Evolutionary conservation across 306 rosid genomes (phyloP).

Genomic region (Luffa aegyptiaca): DNA sequence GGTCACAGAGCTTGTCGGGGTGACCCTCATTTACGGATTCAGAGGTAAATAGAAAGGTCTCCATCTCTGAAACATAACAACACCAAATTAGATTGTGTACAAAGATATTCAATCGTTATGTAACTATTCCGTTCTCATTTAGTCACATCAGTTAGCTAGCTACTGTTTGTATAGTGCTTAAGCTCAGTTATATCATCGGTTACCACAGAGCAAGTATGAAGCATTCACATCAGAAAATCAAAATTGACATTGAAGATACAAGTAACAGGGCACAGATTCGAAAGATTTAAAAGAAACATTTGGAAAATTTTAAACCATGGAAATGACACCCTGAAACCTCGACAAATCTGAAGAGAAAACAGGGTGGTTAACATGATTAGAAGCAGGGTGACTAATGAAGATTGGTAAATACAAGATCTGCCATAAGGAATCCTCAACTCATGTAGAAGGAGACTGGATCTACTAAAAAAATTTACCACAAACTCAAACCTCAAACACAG

Average conservation of each 20-base stretch:
- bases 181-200: background rate
- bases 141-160: background rate
- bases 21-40: constrained; percentile 99
- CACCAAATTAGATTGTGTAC: constrained; percentile 4
- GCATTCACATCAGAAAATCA: background rate
- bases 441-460: background rate
- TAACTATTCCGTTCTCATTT: background rate
- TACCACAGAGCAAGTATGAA: background rate
- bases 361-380: background rate
- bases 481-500: background rate
- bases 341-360: background rate
- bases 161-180: background rate
- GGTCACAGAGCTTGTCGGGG: constrained; percentile 99
- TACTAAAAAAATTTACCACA: background rate
- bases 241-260: background rate
- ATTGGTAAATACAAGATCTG: background rate
- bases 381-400: background rate
- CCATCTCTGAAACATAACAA: constrained; percentile 60
- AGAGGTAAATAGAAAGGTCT: constrained; percentile 89
- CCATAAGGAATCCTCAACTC: background rate
- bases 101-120: background rate
- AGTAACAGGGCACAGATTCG: background rate
- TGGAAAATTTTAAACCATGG: background rate
- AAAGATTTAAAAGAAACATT: background rate
- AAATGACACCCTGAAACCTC: background rate